Conservation (phyloP, 2,329 filamentous ascomycete genomes). For the Onygenales sp. region DNA sequence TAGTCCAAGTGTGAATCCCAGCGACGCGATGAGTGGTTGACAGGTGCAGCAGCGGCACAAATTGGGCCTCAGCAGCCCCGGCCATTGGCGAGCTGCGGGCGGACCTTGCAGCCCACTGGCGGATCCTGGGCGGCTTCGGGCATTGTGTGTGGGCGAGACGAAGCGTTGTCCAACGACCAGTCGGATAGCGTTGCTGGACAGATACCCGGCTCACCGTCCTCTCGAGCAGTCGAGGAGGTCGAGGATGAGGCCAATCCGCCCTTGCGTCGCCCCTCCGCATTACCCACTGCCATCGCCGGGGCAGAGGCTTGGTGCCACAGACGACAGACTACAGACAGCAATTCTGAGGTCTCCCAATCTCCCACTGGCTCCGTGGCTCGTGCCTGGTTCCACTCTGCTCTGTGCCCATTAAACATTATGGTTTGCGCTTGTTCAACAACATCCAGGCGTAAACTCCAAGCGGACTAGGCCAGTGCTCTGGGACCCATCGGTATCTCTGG, state of each 20-base stretch:
- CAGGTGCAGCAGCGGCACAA: background rate
- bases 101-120: background rate
- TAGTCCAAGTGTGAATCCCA: background rate
- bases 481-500: background rate
- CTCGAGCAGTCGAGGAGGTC: background rate
- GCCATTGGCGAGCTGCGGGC: background rate
- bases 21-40: background rate
- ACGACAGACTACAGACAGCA: background rate
- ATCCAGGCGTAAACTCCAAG: background rate
- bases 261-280: slow-evolving; percentile 1
- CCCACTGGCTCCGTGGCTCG: background rate
- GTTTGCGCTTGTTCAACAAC: background rate
- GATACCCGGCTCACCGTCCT: too few relatives aligned
- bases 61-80: background rate
- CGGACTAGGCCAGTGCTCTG: background rate
- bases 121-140: background rate
- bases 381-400: background rate
- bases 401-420: background rate
- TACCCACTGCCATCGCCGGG: background rate
- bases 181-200: too few relatives aligned
- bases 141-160: too few relatives aligned
- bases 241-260: background rate
- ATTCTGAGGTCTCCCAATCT: background rate
- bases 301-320: background rate
- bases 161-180: too few relatives aligned